Evolutionary conservation across 805 yeast species (phyloP), one percentile per base, ranked within the genome.

Genomic region (Lachancea waltii): DNA sequence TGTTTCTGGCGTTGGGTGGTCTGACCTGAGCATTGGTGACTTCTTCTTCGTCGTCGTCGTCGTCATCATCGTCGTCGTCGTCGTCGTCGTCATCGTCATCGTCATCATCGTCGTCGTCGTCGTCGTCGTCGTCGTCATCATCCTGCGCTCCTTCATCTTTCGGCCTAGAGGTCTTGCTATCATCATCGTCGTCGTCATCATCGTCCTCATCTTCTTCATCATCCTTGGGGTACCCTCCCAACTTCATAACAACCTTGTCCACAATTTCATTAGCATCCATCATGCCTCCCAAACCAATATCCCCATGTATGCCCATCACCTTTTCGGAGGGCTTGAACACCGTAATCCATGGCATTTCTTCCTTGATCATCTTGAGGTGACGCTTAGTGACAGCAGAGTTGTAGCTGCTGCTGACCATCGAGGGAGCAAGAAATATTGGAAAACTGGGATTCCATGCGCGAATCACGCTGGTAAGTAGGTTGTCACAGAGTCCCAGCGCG

Each of bases 251-350:
- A 34, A 85, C 71, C 50, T 79, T 77, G 56, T 87, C 94, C 14
- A 87, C 95, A 50, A 92, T 81, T 58, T 89, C 97, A 58, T 85
- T 83, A 77, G 94, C 86, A 51, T 92, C 97, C 81, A 89, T 82
- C 97, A 92, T 92, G 38, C 98, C 97, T 34, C 98, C 97, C 86
- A 92, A 83, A n/a, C 97, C 97, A 40, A 92, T 87, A 51, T 90
- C 97, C 44, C 98, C 97, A 65, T 89, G 86, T 29, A 85, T 75
- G 40, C 95, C 86, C 54, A 83, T 78, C 5, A 90, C 95, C 61
- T 90, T 90, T 60, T 90, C 98, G 17, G 87, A 86, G 0, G 98
- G 98, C 58, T 81, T 82, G 55, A 92, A 70, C n/a, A 90, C 77
- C 48, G 86, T 95, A 45, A 90, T 81, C 90, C 94, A 90, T 24